Base-by-base conservation (phyloP, 306 rosid species). In the Castanospermum australe region DNA sequence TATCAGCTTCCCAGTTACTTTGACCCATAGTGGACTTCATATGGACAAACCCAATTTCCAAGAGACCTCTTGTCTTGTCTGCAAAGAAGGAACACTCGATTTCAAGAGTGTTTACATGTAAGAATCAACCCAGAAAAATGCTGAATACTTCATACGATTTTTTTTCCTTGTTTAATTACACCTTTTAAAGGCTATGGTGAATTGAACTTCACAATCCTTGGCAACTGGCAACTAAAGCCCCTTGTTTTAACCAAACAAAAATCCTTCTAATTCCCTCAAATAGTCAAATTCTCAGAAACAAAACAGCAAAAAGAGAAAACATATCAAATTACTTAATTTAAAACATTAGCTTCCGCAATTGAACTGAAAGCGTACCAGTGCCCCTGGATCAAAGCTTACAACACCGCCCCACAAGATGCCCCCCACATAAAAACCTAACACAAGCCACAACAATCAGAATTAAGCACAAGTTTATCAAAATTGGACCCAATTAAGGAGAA, bases 1-100 rank as follows among this genome's bases (percentile, higher is more conserved):
- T 92, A 88, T 90, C 97, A 59, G 97, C 96, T 81, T 94, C 98
- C 97, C 98, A 94, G 82, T 84, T 90, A 86, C 91, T 90, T 86
- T 86, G 92, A 81, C 92, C 89, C 97, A 92, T 90, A 17, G 67
- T 61, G 42, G 84, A 35, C 85, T 82, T 81, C 90, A 76, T 84
- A 25, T 0, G 18, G 24, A 75, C 82, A 38, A 77, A 74, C 71
- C 67, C 42, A 73, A 67, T 28, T 44, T 54, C 69, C 67, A 18
- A 48, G 24, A 61, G 65, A 69, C 62, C 64, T 61, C 73, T 33
- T 51, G 15, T 63, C 47, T 47, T 38, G 50, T 47, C 93, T 84
- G 86, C 85, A 86, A 84, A 60, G 41, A 79, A 55, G 15, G 13
- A 71, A 81, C 67, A 45, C 36, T 10, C 9, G 13, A 35, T 47